These are phyloP conservation scores for Gentiana macrophylla DNA, from an alignment of 257 asterid species.

Conservation along the genomic window DNA sequence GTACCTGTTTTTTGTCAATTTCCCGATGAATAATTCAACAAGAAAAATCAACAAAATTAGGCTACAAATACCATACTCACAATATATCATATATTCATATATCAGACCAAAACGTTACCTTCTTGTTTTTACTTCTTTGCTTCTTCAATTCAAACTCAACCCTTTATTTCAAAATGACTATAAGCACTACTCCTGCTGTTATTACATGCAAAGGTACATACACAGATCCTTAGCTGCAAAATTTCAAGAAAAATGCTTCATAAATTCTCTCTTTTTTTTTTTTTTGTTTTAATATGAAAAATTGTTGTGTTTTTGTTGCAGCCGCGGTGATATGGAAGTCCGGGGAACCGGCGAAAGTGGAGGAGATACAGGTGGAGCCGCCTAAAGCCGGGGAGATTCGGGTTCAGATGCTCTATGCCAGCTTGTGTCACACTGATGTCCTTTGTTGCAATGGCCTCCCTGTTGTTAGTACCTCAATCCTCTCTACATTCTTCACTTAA, in stretches of 20 bases:
- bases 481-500: background rate
- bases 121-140: background rate
- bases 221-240: too few species aligned
- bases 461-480: conserved; percentile 13
- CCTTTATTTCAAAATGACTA: conserved; percentile 8
- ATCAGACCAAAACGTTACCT: background rate
- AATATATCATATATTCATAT: too few species aligned
- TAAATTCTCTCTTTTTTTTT: background rate
- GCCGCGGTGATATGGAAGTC: conserved; percentile 46
- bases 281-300: background rate
- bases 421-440: conserved; percentile 56
- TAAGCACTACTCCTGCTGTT: conserved; percentile 3
- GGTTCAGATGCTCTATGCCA: conserved; percentile 46
- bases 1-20: background rate
- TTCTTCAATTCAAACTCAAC: background rate
- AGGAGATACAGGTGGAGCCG: conserved; percentile 42
- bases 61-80: background rate
- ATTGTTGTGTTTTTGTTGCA: conserved; percentile 8
- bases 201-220: conserved; percentile 14
- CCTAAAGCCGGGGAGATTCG: conserved; percentile 48
- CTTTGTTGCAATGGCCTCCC: conserved; percentile 40
- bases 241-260: background rate
- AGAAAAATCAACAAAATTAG: background rate
- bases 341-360: conserved; percentile 35
- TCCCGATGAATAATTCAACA: background rate